phyloP scores from a whole-genome alignment of 2,329 filamentous ascomycete genomes.

The Xylariaceae sp. region DNA sequence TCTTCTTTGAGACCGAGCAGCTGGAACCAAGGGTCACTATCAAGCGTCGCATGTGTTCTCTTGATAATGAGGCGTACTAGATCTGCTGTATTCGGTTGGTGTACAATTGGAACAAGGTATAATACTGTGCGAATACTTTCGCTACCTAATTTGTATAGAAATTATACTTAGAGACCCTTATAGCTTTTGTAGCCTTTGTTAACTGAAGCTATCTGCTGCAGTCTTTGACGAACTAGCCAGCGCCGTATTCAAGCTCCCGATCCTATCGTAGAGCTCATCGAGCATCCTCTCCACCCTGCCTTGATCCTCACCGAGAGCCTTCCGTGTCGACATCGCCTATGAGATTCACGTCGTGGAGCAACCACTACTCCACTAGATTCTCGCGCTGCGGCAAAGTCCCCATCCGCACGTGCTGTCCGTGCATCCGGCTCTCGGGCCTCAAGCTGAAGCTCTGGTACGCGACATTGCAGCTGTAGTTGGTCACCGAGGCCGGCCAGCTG shows the following conservation, averaged over 20 bases:
- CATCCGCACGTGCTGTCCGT: slow-evolving; percentile 13
- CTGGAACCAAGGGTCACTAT: no score
- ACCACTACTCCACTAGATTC: slow-evolving; percentile 1
- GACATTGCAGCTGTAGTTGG: slow-evolving; percentile 14
- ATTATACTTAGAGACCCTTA: no score
- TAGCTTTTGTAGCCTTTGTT: no score
- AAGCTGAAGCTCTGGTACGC: slow-evolving; percentile 20
- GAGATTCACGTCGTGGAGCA: slow-evolving; percentile 14
- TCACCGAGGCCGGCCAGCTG: slow-evolving; percentile 6
- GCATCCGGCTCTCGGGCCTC: slow-evolving; percentile 17
- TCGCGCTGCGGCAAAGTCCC: slow-evolving; percentile 10
- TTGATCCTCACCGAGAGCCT: background rate
- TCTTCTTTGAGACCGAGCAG: no score
- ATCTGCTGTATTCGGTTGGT: no score
- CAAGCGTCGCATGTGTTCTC: no score
- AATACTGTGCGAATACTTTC: no score
- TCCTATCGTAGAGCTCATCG: background rate
- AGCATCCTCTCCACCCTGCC: background rate
- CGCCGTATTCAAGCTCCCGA: background rate
- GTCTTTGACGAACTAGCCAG: no score
- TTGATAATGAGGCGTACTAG: no score
- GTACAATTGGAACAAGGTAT: no score
- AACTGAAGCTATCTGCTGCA: no score
- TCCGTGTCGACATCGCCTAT: slow-evolving; percentile 6
- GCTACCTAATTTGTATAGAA: no score